Evolutionary conservation across 2,329 filamentous ascomycete genomes (phyloP).

Genomic region (Exophiala xenobiotica): DNA sequence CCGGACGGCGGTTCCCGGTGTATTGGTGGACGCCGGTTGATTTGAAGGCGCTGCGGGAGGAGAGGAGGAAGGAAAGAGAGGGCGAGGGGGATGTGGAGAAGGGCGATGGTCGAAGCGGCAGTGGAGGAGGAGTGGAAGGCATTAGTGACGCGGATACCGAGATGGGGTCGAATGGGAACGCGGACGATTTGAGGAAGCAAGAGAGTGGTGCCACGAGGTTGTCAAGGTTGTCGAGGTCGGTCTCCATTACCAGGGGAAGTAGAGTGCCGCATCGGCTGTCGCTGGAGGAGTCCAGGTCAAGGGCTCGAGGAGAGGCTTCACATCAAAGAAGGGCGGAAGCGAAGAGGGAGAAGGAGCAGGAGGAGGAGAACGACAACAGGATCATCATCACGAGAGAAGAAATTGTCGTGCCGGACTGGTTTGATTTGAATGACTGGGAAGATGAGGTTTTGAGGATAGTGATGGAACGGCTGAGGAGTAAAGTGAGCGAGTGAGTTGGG

Average conservation of each 20-base stretch:
- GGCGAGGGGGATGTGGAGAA: background rate
- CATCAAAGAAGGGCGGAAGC: background rate
- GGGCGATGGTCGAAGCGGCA: background rate
- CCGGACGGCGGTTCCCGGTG: slow-evolving; percentile 59
- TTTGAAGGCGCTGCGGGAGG: slow-evolving; percentile 18
- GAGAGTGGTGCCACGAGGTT: background rate
- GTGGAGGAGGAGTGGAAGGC: background rate
- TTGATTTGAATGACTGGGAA: slow-evolving; percentile 24
- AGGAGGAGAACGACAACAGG: slow-evolving; percentile 5
- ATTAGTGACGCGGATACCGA: slow-evolving; percentile 15
- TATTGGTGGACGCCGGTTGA: slow-evolving; percentile 57
- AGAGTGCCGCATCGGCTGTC: background rate
- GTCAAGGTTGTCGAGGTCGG: background rate
- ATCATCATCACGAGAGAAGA: slow-evolving; percentile 20
- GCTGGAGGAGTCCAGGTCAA: too few relatives aligned
- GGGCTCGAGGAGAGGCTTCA: too few relatives aligned
- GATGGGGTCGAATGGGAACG: background rate
- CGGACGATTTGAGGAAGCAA: slow-evolving; percentile 2
- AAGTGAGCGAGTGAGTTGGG: background rate
- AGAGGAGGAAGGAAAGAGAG: slow-evolving; percentile 6
- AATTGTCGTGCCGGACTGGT: slow-evolving; percentile 26
- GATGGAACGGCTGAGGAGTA: slow-evolving; percentile 18
- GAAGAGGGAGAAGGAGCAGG: background rate
- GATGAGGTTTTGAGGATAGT: slow-evolving; percentile 25
- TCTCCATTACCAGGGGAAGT: background rate